phyloP scores from a whole-genome alignment of 768 basidiomycete genomes.

The Leccinum arenicola region DNA sequence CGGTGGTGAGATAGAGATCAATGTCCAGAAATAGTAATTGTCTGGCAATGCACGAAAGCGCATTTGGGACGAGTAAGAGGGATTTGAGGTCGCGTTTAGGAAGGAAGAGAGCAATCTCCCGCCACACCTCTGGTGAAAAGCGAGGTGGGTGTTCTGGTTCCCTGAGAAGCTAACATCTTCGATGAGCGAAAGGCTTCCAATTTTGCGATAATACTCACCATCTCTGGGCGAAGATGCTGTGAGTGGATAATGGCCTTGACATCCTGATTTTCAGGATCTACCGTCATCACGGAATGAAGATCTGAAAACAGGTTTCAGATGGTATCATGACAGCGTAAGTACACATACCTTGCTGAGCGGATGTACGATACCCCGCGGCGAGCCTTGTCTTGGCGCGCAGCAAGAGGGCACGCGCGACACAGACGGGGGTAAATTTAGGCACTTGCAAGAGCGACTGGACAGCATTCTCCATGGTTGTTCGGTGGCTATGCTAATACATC shows the following conservation, averaged over 20 bases:
- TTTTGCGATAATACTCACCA: constrained; percentile 37
- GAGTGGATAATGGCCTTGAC: constrained; percentile 59
- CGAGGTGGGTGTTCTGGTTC: constrained; percentile 46
- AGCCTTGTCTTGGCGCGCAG: constrained; percentile 65
- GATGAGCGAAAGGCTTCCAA: not conserved
- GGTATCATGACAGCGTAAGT: not conserved
- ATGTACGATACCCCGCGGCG: constrained; percentile 54
- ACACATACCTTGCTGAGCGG: constrained; percentile 60
- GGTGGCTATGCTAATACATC: constrained; percentile 35
- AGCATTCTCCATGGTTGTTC: constrained; percentile 68
- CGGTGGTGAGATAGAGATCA: constrained; percentile 56
- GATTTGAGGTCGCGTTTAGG: constrained; percentile 64
- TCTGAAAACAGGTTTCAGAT: constrained; percentile 38
- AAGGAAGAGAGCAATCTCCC: constrained; percentile 60
- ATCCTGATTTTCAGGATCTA: constrained; percentile 69
- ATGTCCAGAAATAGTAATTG: constrained; percentile 64
- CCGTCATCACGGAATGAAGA: constrained; percentile 58
- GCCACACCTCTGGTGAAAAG: constrained; percentile 71
- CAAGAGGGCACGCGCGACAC: constrained; percentile 57
- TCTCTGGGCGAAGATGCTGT: constrained; percentile 50
- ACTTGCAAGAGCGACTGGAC: constrained; percentile 69
- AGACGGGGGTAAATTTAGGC: constrained; percentile 47
- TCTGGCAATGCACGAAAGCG: constrained; percentile 64
- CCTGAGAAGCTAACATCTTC: constrained; percentile 23
- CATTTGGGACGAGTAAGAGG: constrained; percentile 61